These are phyloP conservation scores for Debaryomyces tyrocola DNA, from an alignment of 805 yeast species.

Conservation along the genomic window DNA sequence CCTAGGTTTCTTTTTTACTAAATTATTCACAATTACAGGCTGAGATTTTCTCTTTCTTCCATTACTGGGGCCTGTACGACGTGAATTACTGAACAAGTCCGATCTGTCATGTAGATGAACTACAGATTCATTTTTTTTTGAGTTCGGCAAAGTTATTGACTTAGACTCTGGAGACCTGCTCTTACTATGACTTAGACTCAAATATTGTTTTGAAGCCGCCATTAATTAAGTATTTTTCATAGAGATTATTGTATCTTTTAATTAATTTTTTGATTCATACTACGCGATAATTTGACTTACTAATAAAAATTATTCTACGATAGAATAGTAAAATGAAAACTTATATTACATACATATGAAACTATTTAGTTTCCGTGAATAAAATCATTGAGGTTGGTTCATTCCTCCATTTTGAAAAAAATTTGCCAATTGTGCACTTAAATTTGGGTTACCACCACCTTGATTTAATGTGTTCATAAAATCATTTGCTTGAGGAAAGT, in stretches of 20 bases:
- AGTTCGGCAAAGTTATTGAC: not conserved
- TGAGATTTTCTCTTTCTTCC: not conserved
- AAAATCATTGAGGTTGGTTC: conserved; percentile 6
- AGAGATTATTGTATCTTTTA: too few species aligned
- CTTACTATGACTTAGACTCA: not conserved
- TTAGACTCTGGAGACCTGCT: not conserved
- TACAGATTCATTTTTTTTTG: not conserved
- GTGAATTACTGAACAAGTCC: not conserved
- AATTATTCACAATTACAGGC: not conserved
- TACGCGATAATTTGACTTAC: not conserved
- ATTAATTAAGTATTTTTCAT: not conserved
- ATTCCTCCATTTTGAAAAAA: conserved; percentile 29
- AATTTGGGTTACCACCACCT: conserved; percentile 24
- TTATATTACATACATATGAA: not conserved
- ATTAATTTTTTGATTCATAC: too few species aligned
- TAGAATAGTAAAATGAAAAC: not conserved
- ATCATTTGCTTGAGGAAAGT: conserved; percentile 12
- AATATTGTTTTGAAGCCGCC: not conserved
- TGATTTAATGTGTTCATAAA: conserved; percentile 18
- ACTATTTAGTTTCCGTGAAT: not conserved
- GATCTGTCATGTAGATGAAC: not conserved
- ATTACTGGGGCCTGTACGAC: not conserved
- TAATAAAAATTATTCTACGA: not conserved
- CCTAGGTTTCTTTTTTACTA: not conserved
- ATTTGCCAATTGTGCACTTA: conserved; percentile 39